These are phyloP conservation scores for Drechslera avenae DNA, from an alignment of 2,329 filamentous ascomycete genomes.

Conservation along the genomic window DNA sequence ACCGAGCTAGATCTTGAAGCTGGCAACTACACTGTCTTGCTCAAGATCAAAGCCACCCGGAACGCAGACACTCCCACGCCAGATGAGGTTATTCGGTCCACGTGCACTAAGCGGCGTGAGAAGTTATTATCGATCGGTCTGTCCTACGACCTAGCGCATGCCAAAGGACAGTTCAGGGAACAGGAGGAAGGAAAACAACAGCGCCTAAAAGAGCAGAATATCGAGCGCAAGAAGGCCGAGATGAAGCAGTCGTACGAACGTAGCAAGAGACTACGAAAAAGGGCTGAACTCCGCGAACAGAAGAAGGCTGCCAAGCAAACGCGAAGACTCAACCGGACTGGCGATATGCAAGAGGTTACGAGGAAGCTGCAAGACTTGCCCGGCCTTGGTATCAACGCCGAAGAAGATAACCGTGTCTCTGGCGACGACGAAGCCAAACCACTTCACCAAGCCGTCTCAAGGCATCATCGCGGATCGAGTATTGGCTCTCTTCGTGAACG, in stretches of 20 bases:
- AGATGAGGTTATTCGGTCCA: constrained; percentile 70
- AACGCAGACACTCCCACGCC: constrained; percentile 57
- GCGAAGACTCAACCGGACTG: constrained; percentile 25
- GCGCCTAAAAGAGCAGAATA: constrained; percentile 46
- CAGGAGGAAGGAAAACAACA: constrained; percentile 55
- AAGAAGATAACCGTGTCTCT: constrained; percentile 37
- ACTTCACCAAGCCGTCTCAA: constrained; percentile 32
- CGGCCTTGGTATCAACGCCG: constrained; percentile 43
- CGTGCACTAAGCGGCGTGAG: constrained; percentile 67
- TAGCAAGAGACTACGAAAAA: constrained; percentile 44
- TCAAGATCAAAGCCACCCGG: constrained; percentile 75
- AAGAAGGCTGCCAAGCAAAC: constrained; percentile 45
- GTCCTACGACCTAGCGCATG: constrained; percentile 72
- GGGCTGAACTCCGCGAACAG: constrained; percentile 45
- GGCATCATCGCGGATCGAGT: constrained; percentile 39
- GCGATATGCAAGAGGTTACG: constrained; percentile 36
- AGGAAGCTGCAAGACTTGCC: constrained; percentile 35
- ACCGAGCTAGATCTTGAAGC: constrained; percentile 76
- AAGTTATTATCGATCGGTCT: constrained; percentile 75
- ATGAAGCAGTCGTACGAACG: constrained; percentile 48
- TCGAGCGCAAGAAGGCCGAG: constrained; percentile 42
- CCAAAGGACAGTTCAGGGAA: constrained; percentile 63
- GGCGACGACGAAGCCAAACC: constrained; percentile 40
- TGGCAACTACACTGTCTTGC: constrained; percentile 74
- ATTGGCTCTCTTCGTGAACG: constrained; percentile 36